A percentile compares a stretch with the other conserved stretches of the same genome.
These are phyloP conservation scores for Colletotrichum liriopes DNA, from an alignment of 2,329 filamentous ascomycete species.

Conservation along the genomic window DNA sequence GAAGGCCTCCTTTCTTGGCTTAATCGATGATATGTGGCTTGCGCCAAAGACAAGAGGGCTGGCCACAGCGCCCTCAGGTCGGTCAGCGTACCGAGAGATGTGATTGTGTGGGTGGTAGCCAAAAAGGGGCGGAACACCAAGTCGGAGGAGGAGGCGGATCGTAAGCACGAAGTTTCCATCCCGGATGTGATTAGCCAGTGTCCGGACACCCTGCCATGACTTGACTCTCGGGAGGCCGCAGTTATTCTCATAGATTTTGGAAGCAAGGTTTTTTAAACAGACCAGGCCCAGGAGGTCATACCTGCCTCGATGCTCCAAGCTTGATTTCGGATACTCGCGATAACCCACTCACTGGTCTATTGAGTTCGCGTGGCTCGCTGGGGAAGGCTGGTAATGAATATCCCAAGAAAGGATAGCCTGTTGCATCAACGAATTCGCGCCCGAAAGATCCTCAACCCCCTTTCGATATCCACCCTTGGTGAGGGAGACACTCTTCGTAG, in stretches of 20 bases:
- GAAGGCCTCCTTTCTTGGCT: background rate
- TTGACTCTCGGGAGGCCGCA: background rate
- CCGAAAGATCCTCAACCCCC: background rate
- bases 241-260: background rate
- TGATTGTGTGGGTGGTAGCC: slow-evolving; percentile 5
- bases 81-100: background rate
- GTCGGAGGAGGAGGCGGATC: background rate
- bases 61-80: background rate
- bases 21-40: slow-evolving; percentile 3
- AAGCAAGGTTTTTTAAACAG: background rate
- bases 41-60: too few species aligned
- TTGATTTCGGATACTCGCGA: background rate
- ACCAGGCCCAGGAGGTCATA: background rate
- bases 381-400: background rate
- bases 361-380: background rate
- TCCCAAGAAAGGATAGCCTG: background rate
- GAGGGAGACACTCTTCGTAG: slow-evolving; percentile 4
- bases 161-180: background rate
- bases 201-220: background rate
- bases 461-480: background rate
- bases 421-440: background rate
- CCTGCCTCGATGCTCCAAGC: background rate
- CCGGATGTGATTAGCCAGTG: background rate
- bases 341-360: background rate
- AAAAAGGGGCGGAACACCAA: background rate